These are phyloP conservation scores for Cerioporus squamosus DNA, from an alignment of 1,284 basidiomycete species.

Conservation along the genomic window DNA sequence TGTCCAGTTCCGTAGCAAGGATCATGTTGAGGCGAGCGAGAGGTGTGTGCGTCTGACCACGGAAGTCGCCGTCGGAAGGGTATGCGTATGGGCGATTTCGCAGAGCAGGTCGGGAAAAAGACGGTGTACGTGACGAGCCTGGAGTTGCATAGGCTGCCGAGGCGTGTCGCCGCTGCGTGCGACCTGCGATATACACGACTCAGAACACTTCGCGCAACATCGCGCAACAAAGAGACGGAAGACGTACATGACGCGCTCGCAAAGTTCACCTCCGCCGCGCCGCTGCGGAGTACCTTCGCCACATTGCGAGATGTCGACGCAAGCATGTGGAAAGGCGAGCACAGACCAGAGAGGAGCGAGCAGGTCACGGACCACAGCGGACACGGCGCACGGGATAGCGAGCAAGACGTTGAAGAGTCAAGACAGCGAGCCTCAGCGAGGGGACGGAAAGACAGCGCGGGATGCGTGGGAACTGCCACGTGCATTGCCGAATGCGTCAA, in stretches of 20 bases:
- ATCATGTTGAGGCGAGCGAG: conserved; percentile 25
- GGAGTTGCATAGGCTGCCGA: conserved; percentile 15
- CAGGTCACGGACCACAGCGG: conserved; percentile 6
- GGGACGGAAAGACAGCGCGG: background rate
- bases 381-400: background rate
- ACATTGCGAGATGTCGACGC: conserved; percentile 45
- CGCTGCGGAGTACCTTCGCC: conserved; percentile 25
- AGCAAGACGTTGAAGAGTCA: no score
- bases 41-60: conserved; percentile 9
- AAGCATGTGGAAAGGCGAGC: conserved; percentile 38
- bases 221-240: background rate
- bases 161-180: conserved; percentile 24
- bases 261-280: conserved; percentile 9
- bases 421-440: no score
- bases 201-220: background rate
- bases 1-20: conserved; percentile 17
- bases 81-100: conserved; percentile 2
- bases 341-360: background rate
- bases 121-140: background rate
- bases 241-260: background rate
- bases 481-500: conserved; percentile 12
- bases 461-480: conserved; percentile 10
- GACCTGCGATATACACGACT: background rate
- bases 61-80: conserved; percentile 9
- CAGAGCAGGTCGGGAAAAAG: background rate